Conservation (phyloP, 257 asterid species). For the Solanum sejunctum region DNA sequence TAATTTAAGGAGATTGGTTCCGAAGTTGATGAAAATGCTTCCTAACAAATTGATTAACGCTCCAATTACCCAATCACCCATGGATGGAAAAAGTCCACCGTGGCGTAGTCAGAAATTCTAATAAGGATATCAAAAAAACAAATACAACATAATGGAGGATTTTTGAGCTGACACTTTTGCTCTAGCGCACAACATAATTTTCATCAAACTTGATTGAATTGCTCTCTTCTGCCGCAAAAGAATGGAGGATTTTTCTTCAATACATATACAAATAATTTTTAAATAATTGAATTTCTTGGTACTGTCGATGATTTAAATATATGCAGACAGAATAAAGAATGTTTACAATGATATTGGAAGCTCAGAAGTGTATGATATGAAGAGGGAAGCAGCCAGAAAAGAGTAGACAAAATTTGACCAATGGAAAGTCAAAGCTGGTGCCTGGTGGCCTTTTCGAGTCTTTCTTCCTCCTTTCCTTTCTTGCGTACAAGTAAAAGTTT, state of each 20-base stretch:
- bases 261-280: not conserved
- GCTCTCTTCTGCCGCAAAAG: not conserved
- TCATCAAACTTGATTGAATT: not conserved
- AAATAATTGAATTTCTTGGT: not conserved
- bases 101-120: not conserved
- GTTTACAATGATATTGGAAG: not conserved
- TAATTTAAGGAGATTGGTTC: slow-evolving; percentile 85
- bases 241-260: too few relatives aligned
- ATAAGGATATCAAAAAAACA: not conserved
- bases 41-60: slow-evolving; percentile 78
- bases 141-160: not conserved
- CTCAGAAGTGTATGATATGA: not conserved
- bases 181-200: not conserved
- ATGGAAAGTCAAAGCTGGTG: not conserved
- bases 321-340: not conserved
- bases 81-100: not conserved
- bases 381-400: not conserved
- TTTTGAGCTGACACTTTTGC: not conserved
- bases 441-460: not conserved
- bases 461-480: not conserved
- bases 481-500: not conserved
- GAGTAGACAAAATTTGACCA: not conserved
- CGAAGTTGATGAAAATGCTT: slow-evolving; percentile 83
- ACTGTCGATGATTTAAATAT: not conserved
- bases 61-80: slow-evolving; percentile 94